Evolutionary conservation across 108 stramenopile genomes (phyloP), one percentile per base, ranked within the genome.

Genomic region (Chaetoceros tenuissimus): DNA sequence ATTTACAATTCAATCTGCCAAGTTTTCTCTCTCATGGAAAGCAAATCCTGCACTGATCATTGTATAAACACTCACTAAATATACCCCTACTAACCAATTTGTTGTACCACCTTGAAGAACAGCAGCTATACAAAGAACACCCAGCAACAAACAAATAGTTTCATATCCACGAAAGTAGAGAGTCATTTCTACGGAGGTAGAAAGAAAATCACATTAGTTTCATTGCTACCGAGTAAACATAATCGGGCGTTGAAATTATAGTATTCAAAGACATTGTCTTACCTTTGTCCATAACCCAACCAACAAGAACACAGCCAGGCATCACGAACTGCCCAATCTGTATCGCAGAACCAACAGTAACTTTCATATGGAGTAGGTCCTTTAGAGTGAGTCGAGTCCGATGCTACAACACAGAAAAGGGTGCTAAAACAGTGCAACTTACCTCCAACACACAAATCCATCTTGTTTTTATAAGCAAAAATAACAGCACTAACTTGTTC

Each of bases 381-480:
- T n/a, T n/a, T n/a, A n/a, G n/a, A n/a, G n/a, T n/a, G n/a, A n/a
- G n/a, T n/a, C n/a, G n/a, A n/a, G n/a, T n/a, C n/a, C n/a, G n/a
- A n/a, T n/a, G n/a, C n/a, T n/a, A n/a, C n/a, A n/a, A n/a, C n/a
- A n/a, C n/a, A n/a, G n/a, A n/a, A n/a, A n/a, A n/a, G n/a, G n/a
- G n/a, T n/a, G n/a, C n/a, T n/a, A n/a, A n/a, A n/a, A n/a, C n/a
- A n/a, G n/a, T n/a, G n/a, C n/a, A n/a, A n/a, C n/a, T n/a, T n/a
- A n/a, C n/a, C n/a, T 18, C 96, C 98, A 40, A 99, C 74, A 43
- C 91, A 87, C 25, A 99, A 72, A 79, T 97, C 96, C 96, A 97
- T 96, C 71, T 97, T 95, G 67, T 95, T 92, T 47, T 88, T 80
- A 62, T 81, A 93, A 0, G 94, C 96, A 70, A 97, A 95, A 25